phyloP scores from a whole-genome alignment of 768 basidiomycete genomes.

The Botryobasidium botryosum region DNA sequence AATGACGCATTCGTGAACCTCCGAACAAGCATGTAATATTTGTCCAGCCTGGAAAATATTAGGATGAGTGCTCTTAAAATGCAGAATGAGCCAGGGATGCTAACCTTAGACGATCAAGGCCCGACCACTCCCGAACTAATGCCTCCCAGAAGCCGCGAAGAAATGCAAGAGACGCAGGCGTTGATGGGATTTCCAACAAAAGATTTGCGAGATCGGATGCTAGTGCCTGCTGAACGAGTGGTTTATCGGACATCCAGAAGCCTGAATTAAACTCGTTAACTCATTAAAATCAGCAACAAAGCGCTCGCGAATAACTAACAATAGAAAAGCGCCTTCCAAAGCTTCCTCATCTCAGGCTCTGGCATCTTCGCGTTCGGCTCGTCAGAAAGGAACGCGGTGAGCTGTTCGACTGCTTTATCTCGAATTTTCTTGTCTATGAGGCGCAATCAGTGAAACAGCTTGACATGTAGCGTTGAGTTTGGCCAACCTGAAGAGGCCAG shows the following conservation, averaged over 20 bases:
- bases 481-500: constrained; percentile 76
- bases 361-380: constrained; percentile 38
- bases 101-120: constrained; percentile 78
- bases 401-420: constrained; percentile 74
- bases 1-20: constrained; percentile 78
- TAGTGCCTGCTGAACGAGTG: constrained; percentile 83
- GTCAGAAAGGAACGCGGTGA: constrained; percentile 64
- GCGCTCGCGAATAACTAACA: constrained; percentile 33
- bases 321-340: constrained; percentile 98
- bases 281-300: neutral
- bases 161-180: constrained; percentile 49
- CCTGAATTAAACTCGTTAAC: constrained; percentile 30
- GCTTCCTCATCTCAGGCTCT: constrained; percentile 66
- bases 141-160: constrained; percentile 83
- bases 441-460: constrained; percentile 3
- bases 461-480: neutral
- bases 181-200: constrained; percentile 45
- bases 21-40: constrained; percentile 90
- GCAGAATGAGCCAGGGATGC: neutral
- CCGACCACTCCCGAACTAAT: constrained; percentile 82
- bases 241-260: constrained; percentile 99
- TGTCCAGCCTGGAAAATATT: constrained; percentile 57
- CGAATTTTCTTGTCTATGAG: constrained; percentile 73
- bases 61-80: neutral
- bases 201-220: constrained; percentile 75